Evolutionary conservation across 1,284 basidiomycete species (phyloP).

Genomic region (Papiliotrema flavescens): DNA sequence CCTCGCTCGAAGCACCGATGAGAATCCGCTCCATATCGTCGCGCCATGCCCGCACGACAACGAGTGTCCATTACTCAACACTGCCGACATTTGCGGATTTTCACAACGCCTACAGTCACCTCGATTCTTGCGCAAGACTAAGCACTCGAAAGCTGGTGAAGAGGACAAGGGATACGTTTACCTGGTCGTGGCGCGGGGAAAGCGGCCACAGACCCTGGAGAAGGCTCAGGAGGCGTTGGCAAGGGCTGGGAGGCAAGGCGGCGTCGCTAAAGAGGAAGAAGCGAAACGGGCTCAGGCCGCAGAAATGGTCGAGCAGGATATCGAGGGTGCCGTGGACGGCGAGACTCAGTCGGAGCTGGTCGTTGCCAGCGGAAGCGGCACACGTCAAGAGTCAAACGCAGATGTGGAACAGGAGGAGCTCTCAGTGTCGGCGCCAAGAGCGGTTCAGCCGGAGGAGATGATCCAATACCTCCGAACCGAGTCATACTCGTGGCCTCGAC

Average conservation of each 20-base stretch:
- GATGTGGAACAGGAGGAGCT: not conserved
- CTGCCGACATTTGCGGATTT: slow-evolving; percentile 68
- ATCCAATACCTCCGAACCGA: slow-evolving; percentile 36
- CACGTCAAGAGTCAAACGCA: too few species aligned
- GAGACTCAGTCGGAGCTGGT: slow-evolving; percentile 22
- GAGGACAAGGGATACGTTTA: slow-evolving; percentile 88
- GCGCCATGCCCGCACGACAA: slow-evolving; percentile 86
- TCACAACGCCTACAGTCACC: slow-evolving; percentile 83
- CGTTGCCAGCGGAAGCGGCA: too few species aligned
- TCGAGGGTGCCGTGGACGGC: slow-evolving; percentile 33
- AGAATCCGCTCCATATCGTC: slow-evolving; percentile 30
- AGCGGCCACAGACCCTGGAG: slow-evolving; percentile 53
- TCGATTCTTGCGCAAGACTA: slow-evolving; percentile 76
- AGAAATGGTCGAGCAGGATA: slow-evolving; percentile 26
- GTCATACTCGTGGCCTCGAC: slow-evolving; percentile 79
- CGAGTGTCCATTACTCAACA: slow-evolving; percentile 66
- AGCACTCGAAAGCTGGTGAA: slow-evolving; percentile 75
- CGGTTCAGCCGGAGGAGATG: slow-evolving; percentile 11
- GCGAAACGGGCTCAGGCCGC: slow-evolving; percentile 18
- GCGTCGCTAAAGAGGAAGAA: slow-evolving; percentile 34
- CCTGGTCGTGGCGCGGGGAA: slow-evolving; percentile 77
- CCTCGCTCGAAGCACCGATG: slow-evolving; percentile 49
- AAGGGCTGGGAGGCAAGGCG: slow-evolving; percentile 15
- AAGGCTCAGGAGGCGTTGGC: slow-evolving; percentile 12
- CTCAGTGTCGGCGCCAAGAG: not conserved